Evolutionary conservation across 352 stramenopile species (phyloP), one percentile per base, ranked within the genome.

Genomic region (Phytophthora citricola): DNA sequence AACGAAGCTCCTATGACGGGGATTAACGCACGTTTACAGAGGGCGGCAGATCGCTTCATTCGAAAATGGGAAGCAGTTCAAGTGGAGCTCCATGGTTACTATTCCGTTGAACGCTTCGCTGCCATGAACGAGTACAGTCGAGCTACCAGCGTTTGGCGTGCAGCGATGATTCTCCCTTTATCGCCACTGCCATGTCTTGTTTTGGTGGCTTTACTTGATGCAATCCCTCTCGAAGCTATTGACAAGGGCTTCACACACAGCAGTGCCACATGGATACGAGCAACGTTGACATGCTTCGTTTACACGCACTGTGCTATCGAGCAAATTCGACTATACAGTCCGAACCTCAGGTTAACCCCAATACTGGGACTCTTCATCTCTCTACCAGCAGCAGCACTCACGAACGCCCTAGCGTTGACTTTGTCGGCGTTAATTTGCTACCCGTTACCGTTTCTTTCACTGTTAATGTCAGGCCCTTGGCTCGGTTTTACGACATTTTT

Each of bases 241-340:
- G 65, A 63, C 9, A 40, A 14, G 12, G 65, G 58, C 2, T 40
- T 73, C 0, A 22, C 22, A 0, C 50, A 68, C 12, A 72, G 64
- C 27, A 24, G 10, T n/a, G 36, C 22, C 1, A n/a, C 46, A 9
- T 73, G 65, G 58, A 22, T 64, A 4, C 50, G 65, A 15, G 17
- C 15, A 22, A 46, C n/a, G 1, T n/a, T 73, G 44, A 39, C 52
- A 0, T 41, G 20, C 9, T 73, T 73, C 17, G 48, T 73, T 8
- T 73, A 69, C 58, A 73, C 58, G 5, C 65, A 73, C 12, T 65
- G 51, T 24, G 38, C 41, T 3, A 39, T 73, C 4, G 65, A 73
- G 38, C 65, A 69, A 38, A 59, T 73, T 34, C 58, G 64, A 8
- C n/a, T 73, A 4, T 64, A 69, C 46, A 58, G 58, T 24, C 64